Evolutionary conservation across 371 early-diverging fungal genomes (phyloP), one percentile per base, ranked within the genome.

Genomic region (Circinella umbellata): DNA sequence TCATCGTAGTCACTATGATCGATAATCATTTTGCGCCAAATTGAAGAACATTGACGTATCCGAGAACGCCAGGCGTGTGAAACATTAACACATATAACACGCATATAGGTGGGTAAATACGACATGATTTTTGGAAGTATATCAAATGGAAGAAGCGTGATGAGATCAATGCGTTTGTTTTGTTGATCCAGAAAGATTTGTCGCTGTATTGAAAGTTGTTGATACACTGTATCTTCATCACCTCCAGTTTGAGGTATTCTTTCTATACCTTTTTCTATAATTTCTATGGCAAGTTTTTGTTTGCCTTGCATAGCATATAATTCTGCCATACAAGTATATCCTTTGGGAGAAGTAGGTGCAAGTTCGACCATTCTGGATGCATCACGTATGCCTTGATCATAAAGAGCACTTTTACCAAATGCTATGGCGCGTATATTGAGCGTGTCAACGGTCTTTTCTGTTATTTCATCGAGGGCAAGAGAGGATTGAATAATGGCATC

Each of bases 261-360:
- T 18, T n/a, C 27, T 57, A 57, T 18, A 6, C 62, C 62, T 17
- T 61, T 4, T 4, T 61, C 17, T 4, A 14, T 15, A 17, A 61
- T 46, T 8, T 61, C 62, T 5, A 61, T 61, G 14, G 62, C 62
- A 4, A 61, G 39, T 27, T 18, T 4, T 38, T 61, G 62, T 20
- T 61, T 61, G 7, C 62, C 62, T 61, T 61, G 62, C 46, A 61
- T 61, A 13, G 42, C 42, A 18, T 61, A 39, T 11, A 61, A 17
- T 61, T 61, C 39, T 0, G 39, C 62, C 5, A 36, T 46, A n/a
- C 62, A 18, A 10, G 38, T 9, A 18, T 61, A 61, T 10, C 62
- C 62, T 8, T 38, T 38, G 62, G 39, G 8, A 17, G 17, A 38
- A 17, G 10, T 61, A 10, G 62, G 62, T 20, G 38, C 46, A 8